phyloP scores from a whole-genome alignment of 2,329 filamentous ascomycete genomes.

The Neofusicoccum ribis region DNA sequence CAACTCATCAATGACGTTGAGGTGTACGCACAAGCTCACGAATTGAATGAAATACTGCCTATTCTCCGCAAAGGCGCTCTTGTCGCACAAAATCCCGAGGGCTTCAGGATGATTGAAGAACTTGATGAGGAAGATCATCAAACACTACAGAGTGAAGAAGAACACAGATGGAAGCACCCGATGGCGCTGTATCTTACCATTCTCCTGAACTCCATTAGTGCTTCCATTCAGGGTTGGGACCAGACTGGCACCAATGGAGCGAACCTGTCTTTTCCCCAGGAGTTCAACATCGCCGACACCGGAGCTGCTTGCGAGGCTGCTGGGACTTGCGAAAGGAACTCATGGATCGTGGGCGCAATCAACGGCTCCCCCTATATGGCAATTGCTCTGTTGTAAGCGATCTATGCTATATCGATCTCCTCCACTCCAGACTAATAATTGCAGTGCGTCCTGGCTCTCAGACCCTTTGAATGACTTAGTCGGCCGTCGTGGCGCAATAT shows the following conservation, averaged over 20 bases:
- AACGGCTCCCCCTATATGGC: slow-evolving; percentile 64
- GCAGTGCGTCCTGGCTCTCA: slow-evolving; percentile 67
- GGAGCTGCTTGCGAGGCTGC: too few relatives aligned
- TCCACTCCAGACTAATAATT: not conserved
- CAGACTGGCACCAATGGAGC: slow-evolving; percentile 54
- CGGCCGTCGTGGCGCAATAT: slow-evolving; percentile 75
- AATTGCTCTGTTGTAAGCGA: slow-evolving; percentile 52
- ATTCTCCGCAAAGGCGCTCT: slow-evolving; percentile 69
- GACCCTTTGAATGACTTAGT: slow-evolving; percentile 70
- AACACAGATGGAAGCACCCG: slow-evolving; percentile 69
- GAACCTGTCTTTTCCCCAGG: slow-evolving; percentile 60
- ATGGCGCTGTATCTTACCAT: slow-evolving; percentile 66
- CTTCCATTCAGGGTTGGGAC: slow-evolving; percentile 62
- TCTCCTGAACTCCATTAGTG: slow-evolving; percentile 66
- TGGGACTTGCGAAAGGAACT: slow-evolving; percentile 26
- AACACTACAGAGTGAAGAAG: slow-evolving; percentile 60
- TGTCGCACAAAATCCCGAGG: slow-evolving; percentile 67
- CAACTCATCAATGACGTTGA: slow-evolving; percentile 57
- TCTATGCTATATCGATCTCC: not conserved
- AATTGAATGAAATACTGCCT: slow-evolving; percentile 58
- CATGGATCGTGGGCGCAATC: slow-evolving; percentile 62
- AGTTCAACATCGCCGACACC: slow-evolving; percentile 48
- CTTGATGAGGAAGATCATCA: slow-evolving; percentile 63
- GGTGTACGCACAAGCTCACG: slow-evolving; percentile 60
- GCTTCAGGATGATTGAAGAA: slow-evolving; percentile 62